Evolutionary conservation across 2,329 filamentous ascomycete species (phyloP).

Genomic region (Colletotrichum orchidophilum): DNA sequence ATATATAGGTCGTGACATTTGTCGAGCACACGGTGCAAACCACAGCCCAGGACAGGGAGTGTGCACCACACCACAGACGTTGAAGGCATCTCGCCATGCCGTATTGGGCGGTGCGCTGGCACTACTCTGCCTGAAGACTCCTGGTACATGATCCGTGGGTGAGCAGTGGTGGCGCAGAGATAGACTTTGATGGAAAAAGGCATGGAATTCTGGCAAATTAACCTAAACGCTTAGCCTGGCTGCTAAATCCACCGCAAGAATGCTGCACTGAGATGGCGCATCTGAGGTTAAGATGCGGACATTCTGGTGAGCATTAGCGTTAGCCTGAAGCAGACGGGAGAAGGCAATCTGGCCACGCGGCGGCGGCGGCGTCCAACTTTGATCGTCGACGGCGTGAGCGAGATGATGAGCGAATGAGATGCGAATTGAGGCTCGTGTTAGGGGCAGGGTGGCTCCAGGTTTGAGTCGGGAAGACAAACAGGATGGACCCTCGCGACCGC

Average conservation of each 20-base stretch:
- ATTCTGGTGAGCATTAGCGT: conserved; percentile 26
- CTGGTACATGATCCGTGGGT: not conserved
- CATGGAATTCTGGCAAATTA: conserved; percentile 24
- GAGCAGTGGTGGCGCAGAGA: conserved; percentile 16
- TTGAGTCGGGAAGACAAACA: conserved; percentile 5
- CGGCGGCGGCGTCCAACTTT: not conserved
- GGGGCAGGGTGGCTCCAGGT: conserved; percentile 16
- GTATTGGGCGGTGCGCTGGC: conserved; percentile 5
- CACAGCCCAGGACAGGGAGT: conserved; percentile 3
- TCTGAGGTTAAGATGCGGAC: conserved; percentile 21
- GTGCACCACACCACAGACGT: conserved; percentile 25
- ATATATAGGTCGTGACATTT: not conserved
- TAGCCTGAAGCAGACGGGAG: conserved; percentile 20
- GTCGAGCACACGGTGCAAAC: not conserved
- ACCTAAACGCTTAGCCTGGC: conserved; percentile 7
- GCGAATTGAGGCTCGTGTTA: conserved; percentile 21
- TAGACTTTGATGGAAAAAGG: conserved; percentile 25
- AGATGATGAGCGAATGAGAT: not conserved
- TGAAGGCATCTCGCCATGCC: conserved; percentile 13
- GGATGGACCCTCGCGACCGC: conserved; percentile 10
- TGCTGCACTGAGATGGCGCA: conserved; percentile 16
- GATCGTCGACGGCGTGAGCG: not conserved
- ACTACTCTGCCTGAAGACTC: conserved; percentile 12
- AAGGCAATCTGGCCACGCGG: conserved; percentile 13
- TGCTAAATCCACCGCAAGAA: conserved; percentile 23